Evolutionary conservation across 257 asterid species (phyloP).

Genomic region (Rhazya stricta): DNA sequence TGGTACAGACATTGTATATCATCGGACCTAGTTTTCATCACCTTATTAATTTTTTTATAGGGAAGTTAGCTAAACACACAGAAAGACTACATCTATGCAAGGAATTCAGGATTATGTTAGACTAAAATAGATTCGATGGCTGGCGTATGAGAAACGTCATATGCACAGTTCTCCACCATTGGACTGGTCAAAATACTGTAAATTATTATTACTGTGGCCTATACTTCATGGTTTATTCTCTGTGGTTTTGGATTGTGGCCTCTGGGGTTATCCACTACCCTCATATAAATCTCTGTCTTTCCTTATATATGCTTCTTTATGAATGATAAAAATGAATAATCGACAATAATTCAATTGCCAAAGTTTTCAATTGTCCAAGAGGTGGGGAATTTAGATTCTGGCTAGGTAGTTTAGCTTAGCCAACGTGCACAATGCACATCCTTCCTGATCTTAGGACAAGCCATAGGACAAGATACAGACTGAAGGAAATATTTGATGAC

Average conservation of each 20-base stretch:
- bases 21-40: neutral
- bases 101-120: neutral
- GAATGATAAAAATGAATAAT: too few species aligned
- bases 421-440: constrained; percentile 7
- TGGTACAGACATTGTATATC: neutral
- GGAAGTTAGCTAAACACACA: neutral
- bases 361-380: neutral
- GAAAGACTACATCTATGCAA: neutral
- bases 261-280: neutral
- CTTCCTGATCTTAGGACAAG: constrained; percentile 11
- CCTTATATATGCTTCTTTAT: neutral
- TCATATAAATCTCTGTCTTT: neutral
- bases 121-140: constrained; percentile 3
- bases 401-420: neutral
- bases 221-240: neutral
- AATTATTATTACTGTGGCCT: neutral
- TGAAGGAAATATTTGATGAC: neutral
- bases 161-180: constrained; percentile 20
- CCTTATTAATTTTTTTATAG: neutral
- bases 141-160: constrained; percentile 39
- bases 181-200: constrained; percentile 21
- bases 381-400: neutral
- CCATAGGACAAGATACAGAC: constrained; percentile 18
- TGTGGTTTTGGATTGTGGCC: neutral
- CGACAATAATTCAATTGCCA: too few species aligned